A percentile compares a stretch with the other conserved stretches of the same genome.
Conservation (phyloP, 1,139 yeast genomes). For the Yamadazyma membranifaciens region DNA sequence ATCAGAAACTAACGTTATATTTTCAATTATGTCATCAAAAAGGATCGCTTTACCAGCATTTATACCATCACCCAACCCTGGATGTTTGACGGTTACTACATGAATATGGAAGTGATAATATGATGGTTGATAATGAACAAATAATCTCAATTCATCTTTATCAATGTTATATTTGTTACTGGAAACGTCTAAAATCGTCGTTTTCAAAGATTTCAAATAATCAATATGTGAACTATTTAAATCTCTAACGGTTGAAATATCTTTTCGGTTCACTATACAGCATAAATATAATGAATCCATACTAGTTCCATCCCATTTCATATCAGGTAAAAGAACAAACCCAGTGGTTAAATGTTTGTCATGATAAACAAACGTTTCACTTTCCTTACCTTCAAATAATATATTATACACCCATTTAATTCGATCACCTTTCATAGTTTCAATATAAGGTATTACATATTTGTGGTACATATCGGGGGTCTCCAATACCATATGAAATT, state of each 20-base stretch:
- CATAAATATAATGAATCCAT: slow-evolving; percentile 72
- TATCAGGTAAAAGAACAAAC: slow-evolving; percentile 67
- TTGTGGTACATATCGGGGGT: slow-evolving; percentile 72
- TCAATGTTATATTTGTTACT: slow-evolving; percentile 36
- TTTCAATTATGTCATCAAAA: slow-evolving; percentile 79
- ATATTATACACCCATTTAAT: slow-evolving; percentile 91
- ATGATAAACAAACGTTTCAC: slow-evolving; percentile 69
- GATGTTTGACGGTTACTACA: slow-evolving; percentile 72
- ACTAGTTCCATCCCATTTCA: slow-evolving; percentile 89
- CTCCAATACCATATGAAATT: slow-evolving; percentile 62
- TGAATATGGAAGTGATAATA: slow-evolving; percentile 95
- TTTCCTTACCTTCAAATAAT: slow-evolving; percentile 76
- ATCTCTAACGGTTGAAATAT: slow-evolving; percentile 77
- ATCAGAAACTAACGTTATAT: slow-evolving; percentile 51
- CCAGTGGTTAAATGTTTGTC: slow-evolving; percentile 57
- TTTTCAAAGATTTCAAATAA: slow-evolving; percentile 49
- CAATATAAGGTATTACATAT: slow-evolving; percentile 73
- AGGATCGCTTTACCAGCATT: slow-evolving; percentile 79
- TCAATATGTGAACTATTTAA: slow-evolving; percentile 56
- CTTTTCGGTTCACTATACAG: slow-evolving; percentile 70
- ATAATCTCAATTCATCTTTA: slow-evolving; percentile 61
- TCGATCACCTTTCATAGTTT: slow-evolving; percentile 71
- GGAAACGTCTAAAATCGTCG: slow-evolving; percentile 47
- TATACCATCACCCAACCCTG: slow-evolving; percentile 72
- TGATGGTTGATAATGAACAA: slow-evolving; percentile 92